A percentile compares a stretch with the other conserved stretches of the same genome.
Evolutionary conservation across 106 monocot species (phyloP).

Genomic region (Dendrobium huoshanense): DNA sequence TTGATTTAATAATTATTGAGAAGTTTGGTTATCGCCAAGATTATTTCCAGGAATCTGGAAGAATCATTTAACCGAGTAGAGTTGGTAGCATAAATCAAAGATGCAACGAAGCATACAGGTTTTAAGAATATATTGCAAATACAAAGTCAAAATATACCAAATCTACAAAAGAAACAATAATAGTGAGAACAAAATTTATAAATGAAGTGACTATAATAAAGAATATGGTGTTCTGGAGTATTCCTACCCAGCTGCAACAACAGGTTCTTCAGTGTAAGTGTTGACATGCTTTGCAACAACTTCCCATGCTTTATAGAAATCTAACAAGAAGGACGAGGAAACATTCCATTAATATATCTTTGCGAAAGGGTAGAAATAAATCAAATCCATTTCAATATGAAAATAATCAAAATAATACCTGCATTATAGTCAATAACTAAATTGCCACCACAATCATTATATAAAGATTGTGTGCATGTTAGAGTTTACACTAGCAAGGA

Average conservation of each 20-base stretch:
- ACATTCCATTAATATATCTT: neutral
- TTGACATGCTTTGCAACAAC: conserved; percentile 48
- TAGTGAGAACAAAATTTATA: neutral
- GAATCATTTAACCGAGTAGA: too few relatives aligned
- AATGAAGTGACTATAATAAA: neutral
- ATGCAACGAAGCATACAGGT: neutral
- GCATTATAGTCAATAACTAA: neutral
- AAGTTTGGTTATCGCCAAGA: too few relatives aligned
- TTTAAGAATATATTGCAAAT: neutral
- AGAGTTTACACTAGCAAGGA: neutral
- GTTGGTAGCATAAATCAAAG: neutral
- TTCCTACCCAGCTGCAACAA: conserved; percentile 69
- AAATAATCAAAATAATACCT: too few relatives aligned
- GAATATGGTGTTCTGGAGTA: neutral
- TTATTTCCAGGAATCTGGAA: too few relatives aligned
- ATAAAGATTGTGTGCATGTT: neutral
- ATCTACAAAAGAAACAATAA: neutral
- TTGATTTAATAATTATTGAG: too few relatives aligned
- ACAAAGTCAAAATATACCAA: neutral
- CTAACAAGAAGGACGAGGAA: conserved; percentile 25
- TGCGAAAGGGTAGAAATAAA: neutral
- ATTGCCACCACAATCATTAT: neutral
- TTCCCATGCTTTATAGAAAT: conserved; percentile 93
- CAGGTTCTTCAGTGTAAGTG: conserved; percentile 52
- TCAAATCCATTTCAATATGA: neutral